Base-by-base conservation (phyloP, 495 filamentous ascomycete species). In the Chaetomidium leptoderma region DNA sequence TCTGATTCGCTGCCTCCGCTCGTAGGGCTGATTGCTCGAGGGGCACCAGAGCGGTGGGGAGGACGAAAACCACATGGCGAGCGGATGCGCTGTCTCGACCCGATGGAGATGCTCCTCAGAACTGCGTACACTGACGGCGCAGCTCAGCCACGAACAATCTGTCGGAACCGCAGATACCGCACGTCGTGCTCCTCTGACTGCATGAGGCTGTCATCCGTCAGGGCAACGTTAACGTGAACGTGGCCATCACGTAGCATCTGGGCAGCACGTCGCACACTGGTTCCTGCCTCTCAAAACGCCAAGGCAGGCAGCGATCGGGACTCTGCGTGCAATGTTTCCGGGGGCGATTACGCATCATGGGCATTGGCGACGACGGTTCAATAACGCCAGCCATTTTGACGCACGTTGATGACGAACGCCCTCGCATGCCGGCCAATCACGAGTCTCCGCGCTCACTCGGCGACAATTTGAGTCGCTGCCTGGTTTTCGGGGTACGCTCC, bases 21-120 rank as follows among this genome's bases (percentile, higher is more conserved):
- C 29, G 47, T 58, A 58, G 47, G 55, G 55, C 55, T 58, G 55
- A 58, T 58, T 43, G 42, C 33, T 17, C 45, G 52, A 55, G 44
- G 52, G 39, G 52, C 52, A 23, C 26, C 36, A 21, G 16, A 14
- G 37, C 17, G 16, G 14, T 27, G 35, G 50, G n/a, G 29, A 42
- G 35, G 26, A 54, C 49, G 6, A 43, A 9, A 53, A 40, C 56
- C 47, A 53, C 48, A 51, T 59, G 47, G 46, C 46, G 9, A 16
- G 19, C 13, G 7, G 19, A 1, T 29, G 30, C 46, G 45, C 55
- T 57, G 36, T 51, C 19, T 10, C 47, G 43, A 5, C 53, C 55
- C 21, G 24, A 58, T 51, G 55, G 55, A 37, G 55, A 58, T 46
- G 29, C 53, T 42, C 42, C 48, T 51, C 48, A 51, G 19, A 23